Evolutionary conservation across 2,329 filamentous ascomycete genomes (phyloP).

Genomic region (Lachnellula suecica): DNA sequence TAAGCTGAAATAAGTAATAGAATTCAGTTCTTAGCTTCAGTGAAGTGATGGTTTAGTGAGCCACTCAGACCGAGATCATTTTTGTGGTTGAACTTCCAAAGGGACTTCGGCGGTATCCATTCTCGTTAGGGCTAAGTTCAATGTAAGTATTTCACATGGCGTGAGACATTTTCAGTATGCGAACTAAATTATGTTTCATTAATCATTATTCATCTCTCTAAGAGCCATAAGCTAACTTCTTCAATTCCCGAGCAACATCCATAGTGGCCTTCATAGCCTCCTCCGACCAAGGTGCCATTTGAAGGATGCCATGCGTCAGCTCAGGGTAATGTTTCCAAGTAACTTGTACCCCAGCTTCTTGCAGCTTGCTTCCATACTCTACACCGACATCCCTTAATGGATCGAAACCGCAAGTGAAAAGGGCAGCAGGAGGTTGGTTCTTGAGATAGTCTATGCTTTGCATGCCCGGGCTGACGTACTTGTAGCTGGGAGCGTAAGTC

Average conservation of each 20-base stretch:
- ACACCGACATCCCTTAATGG: constrained; percentile 33
- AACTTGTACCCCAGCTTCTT: constrained; percentile 28
- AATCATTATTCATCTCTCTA: no score
- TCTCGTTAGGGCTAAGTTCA: no score
- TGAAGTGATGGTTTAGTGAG: no score
- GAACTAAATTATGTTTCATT: no score
- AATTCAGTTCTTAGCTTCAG: background rate
- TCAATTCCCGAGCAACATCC: constrained; percentile 1
- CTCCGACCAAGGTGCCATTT: constrained; percentile 33
- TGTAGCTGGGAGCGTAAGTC: constrained; percentile 4
- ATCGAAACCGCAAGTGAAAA: constrained; percentile 35
- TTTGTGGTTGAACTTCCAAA: no score
- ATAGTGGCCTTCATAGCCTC: constrained; percentile 22
- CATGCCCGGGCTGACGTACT: constrained; percentile 34
- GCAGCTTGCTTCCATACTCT: constrained; percentile 31
- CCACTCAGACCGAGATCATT: no score
- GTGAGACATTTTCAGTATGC: no score
- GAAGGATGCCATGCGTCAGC: constrained; percentile 29
- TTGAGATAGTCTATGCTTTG: constrained; percentile 25
- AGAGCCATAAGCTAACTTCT: background rate
- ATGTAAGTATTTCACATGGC: no score
- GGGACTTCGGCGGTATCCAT: no score
- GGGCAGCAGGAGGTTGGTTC: constrained; percentile 26
- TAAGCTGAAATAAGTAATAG: background rate
- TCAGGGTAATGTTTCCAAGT: constrained; percentile 18